Conservation (phyloP, 495 filamentous ascomycete genomes). For the Cudoniella acicularis region DNA sequence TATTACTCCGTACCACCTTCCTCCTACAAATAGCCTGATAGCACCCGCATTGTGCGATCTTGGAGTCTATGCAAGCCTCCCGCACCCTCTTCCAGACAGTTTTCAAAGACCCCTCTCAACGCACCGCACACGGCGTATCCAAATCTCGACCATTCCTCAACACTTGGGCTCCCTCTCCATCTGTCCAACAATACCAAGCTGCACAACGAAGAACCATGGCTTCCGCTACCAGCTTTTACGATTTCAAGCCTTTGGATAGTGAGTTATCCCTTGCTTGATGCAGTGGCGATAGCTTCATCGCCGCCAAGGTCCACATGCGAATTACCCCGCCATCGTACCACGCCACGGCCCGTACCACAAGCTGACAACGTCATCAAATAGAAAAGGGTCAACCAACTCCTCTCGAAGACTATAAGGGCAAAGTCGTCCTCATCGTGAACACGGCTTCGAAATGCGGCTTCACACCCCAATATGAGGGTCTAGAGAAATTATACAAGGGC, state of each 20-base stretch:
- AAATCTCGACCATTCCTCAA: constrained; percentile 12
- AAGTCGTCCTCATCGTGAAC: constrained; percentile 95
- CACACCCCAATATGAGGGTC: constrained; percentile 90
- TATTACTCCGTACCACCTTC: background rate
- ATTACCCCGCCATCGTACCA: constrained; percentile 21
- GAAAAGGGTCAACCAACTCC: constrained; percentile 71
- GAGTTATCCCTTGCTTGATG: constrained; percentile 32
- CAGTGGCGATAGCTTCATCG: background rate
- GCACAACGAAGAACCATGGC: constrained; percentile 61
- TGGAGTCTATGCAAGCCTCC: constrained; percentile 10
- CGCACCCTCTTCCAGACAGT: constrained; percentile 8
- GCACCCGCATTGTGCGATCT: too few species aligned
- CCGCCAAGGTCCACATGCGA: too few species aligned
- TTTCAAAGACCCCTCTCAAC: constrained; percentile 17
- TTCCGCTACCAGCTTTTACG: constrained; percentile 84
- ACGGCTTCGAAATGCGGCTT: constrained; percentile 99
- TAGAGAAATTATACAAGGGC: constrained; percentile 86
- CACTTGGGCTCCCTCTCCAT: constrained; percentile 4
- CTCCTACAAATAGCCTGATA: background rate
- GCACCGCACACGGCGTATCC: constrained; percentile 2
- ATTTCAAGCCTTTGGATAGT: constrained; percentile 85
- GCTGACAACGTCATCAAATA: constrained; percentile 30
- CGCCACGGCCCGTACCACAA: background rate
- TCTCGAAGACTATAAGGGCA: constrained; percentile 69
- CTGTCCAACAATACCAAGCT: background rate